phyloP scores from a whole-genome alignment of 1,284 basidiomycete genomes.

The Hemileia vastatrix region DNA sequence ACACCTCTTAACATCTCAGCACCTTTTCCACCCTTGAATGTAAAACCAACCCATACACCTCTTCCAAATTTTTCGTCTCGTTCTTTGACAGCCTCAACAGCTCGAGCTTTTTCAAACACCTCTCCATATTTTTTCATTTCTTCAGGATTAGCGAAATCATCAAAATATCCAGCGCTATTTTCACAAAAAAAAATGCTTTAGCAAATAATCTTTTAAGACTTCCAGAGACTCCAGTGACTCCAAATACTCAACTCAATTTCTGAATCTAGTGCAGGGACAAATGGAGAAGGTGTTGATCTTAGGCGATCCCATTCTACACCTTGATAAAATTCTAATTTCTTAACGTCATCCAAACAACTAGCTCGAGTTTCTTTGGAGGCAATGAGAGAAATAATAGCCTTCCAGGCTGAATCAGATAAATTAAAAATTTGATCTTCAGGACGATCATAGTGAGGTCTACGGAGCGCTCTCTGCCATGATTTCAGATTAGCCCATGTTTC shows the following conservation, averaged over 20 bases:
- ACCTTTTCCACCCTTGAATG: conserved; percentile 52
- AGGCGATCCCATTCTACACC: conserved; percentile 66
- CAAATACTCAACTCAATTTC: conserved; percentile 78
- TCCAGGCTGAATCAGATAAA: conserved; percentile 85
- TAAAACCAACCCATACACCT: conserved; percentile 94
- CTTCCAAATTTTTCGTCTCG: conserved; percentile 63
- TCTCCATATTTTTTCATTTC: conserved; percentile 92
- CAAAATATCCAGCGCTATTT: conserved; percentile 78
- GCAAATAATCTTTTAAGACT: no score
- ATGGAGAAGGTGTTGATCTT: conserved; percentile 72
- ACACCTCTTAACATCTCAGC: conserved; percentile 18
- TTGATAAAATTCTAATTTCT: conserved; percentile 74
- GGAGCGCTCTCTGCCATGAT: conserved; percentile 83
- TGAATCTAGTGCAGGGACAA: conserved; percentile 87
- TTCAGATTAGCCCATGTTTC: conserved; percentile 99
- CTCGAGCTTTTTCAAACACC: conserved; percentile 91
- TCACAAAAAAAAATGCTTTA: background rate
- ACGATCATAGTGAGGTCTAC: conserved; percentile 86
- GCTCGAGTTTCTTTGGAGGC: conserved; percentile 70
- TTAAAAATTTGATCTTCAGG: conserved; percentile 97
- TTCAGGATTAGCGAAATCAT: conserved; percentile 81
- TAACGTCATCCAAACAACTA: conserved; percentile 62
- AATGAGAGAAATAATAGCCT: conserved; percentile 72
- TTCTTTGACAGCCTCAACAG: conserved; percentile 84
- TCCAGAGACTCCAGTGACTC: no score